Evolutionary conservation across 1,284 basidiomycete species (phyloP).

Genomic region (Moesziomyces sp.): DNA sequence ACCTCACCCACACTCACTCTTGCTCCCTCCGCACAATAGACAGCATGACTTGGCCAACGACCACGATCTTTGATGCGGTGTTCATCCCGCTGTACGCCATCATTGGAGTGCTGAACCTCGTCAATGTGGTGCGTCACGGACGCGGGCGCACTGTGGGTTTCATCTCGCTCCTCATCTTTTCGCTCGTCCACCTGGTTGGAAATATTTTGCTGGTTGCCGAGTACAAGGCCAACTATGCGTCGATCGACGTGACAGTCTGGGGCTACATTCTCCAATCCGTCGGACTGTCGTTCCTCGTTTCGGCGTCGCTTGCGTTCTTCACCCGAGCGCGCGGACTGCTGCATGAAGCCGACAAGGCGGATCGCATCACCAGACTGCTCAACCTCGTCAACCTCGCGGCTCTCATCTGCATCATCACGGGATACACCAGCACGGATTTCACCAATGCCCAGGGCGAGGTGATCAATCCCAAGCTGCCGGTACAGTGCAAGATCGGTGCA

Average conservation of each 20-base stretch:
- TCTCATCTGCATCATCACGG: conserved; percentile 25
- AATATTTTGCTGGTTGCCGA: conserved; percentile 27
- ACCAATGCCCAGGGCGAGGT: conserved; percentile 5
- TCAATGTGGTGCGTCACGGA: conserved; percentile 33
- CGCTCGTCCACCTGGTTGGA: conserved; percentile 18
- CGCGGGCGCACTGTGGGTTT: conserved; percentile 12
- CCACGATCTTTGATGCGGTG: conserved; percentile 27
- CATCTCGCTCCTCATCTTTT: conserved; percentile 33
- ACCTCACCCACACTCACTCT: too few species aligned
- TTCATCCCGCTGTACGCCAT: conserved; percentile 46
- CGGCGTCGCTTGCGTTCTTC: conserved; percentile 21
- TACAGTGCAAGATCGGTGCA: conserved; percentile 11
- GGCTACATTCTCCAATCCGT: conserved; percentile 27
- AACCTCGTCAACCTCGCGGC: conserved; percentile 32
- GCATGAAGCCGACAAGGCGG: neutral
- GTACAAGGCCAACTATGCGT: conserved; percentile 9
- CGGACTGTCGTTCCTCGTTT: conserved; percentile 23
- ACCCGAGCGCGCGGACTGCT: conserved; percentile 1
- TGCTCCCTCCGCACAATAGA: neutral
- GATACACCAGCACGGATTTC: conserved; percentile 11
- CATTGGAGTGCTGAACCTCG: conserved; percentile 6
- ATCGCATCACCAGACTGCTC: neutral
- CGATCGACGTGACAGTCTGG: conserved; percentile 4
- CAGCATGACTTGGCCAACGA: conserved; percentile 34
- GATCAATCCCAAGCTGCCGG: conserved; percentile 6